Evolutionary conservation across 2,329 filamentous ascomycete species (phyloP).

Genomic region (Falciphora oryzae): DNA sequence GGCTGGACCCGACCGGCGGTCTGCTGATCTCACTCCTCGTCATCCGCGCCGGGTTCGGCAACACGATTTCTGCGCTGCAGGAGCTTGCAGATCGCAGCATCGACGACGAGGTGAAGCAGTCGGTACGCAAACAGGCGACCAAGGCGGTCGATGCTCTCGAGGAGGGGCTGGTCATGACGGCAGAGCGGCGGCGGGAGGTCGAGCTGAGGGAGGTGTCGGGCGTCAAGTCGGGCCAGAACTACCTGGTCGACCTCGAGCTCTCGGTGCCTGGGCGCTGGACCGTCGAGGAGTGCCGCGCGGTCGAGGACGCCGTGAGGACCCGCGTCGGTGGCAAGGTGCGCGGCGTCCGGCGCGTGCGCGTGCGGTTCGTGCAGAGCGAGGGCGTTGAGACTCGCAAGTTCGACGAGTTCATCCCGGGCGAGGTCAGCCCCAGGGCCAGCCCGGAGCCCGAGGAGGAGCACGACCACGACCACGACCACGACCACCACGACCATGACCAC

Average conservation of each 20-base stretch:
- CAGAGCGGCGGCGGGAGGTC: conserved; percentile 50
- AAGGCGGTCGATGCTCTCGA: conserved; percentile 41
- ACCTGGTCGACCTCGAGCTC: conserved; percentile 84
- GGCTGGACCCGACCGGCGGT: conserved; percentile 92
- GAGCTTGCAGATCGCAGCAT: conserved; percentile 90
- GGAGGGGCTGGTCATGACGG: conserved; percentile 33
- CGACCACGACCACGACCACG: conserved; percentile 38
- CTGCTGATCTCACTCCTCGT: conserved; percentile 91
- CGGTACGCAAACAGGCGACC: conserved; percentile 60
- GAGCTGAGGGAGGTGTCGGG: conserved; percentile 77
- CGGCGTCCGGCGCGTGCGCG: conserved; percentile 75
- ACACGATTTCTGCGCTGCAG: conserved; percentile 74
- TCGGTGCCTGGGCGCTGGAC: conserved; percentile 73
- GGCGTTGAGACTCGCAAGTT: conserved; percentile 49
- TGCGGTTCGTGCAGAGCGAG: conserved; percentile 74
- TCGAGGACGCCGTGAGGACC: conserved; percentile 70
- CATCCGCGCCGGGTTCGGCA: conserved; percentile 80
- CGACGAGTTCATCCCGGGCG: conserved; percentile 72
- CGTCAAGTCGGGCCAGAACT: conserved; percentile 95
- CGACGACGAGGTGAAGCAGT: conserved; percentile 73
- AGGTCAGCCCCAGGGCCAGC: conserved; percentile 52
- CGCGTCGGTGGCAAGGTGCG: conserved; percentile 70
- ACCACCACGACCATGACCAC: conserved; percentile 17
- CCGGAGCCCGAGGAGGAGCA: conserved; percentile 54
- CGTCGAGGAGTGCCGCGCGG: conserved; percentile 59